Evolutionary conservation across 2,329 filamentous ascomycete species (phyloP), one percentile per base, ranked within the genome.

Genomic region (Pyrenochaeta sp.): DNA sequence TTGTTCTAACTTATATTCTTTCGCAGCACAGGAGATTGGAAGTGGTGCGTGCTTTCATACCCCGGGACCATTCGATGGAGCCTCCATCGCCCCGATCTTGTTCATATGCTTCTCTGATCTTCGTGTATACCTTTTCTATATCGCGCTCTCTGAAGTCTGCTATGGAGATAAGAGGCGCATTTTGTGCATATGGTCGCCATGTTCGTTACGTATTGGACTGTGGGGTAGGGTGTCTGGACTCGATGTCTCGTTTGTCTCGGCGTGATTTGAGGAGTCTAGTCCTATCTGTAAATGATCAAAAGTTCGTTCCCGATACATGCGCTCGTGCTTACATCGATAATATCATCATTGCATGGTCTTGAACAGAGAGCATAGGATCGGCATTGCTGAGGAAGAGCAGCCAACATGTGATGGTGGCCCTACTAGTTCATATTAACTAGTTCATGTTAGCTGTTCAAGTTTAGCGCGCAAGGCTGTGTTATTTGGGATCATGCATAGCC

Each of bases 121-220:
- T 61, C 42, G 44, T 63, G 59, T 66, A 59, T 56, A 65, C 64
- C 63, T 51, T n/a, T 47, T 47, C 28, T 52, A 53, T 5, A 12
- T 45, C 45, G 42, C 42, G 39, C 47, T 48, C 36, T 46, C 37
- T 48, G 22, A 49, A 32, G 36, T 27, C 22, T 36, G 30, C 9
- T 42, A 24, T 10, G 19, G 48, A 13, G 28, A 15, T 30, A 4
- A 19, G 46, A 47, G 27, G 19, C 50, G 34, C 39, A 27, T 37
- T 39, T 55, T 57, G 58, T 69, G 57, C 61, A 66, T 67, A 61
- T 64, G 50, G 53, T 65, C 54, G 58, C 58, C 45, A 66, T 62
- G 58, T 64, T 63, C 59, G 54, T 52, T 50, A 61, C 54, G 58
- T 57, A 53, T 62, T 50, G 53, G 45, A 37, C 32, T 50, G 28